phyloP scores from a whole-genome alignment of 2,329 filamentous ascomycete species.

The Herpotrichia juniperi region DNA sequence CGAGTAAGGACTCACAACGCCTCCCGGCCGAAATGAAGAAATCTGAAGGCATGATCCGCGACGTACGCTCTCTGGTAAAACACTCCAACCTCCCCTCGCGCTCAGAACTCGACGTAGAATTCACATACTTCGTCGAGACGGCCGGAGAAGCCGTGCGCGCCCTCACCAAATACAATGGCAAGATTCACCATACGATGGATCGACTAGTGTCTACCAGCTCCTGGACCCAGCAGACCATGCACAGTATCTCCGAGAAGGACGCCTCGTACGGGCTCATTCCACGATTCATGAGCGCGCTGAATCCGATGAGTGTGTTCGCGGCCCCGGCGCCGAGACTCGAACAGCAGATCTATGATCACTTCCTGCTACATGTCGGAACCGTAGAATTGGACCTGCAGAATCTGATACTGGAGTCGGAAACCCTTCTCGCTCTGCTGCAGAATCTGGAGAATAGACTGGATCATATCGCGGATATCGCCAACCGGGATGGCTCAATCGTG shows the following conservation, averaged over 20 bases:
- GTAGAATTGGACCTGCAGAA: constrained; percentile 72
- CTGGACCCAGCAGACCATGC: constrained; percentile 74
- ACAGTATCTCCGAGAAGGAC: constrained; percentile 60
- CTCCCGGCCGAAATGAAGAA: constrained; percentile 81
- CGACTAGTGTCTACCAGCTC: constrained; percentile 75
- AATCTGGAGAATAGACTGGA: constrained; percentile 73
- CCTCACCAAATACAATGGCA: constrained; percentile 76
- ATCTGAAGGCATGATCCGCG: constrained; percentile 74
- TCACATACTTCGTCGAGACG: constrained; percentile 76
- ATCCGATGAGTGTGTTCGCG: constrained; percentile 64
- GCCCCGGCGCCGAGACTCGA: constrained; percentile 28
- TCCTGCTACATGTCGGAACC: constrained; percentile 72
- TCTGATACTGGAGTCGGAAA: constrained; percentile 74
- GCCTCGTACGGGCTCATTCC: constrained; percentile 46
- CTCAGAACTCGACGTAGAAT: constrained; percentile 75
- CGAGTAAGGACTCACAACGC: constrained; percentile 67
- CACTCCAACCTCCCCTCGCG: constrained; percentile 71
- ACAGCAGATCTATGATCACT: constrained; percentile 71
- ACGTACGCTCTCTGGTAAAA: constrained; percentile 73
- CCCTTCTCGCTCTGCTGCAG: constrained; percentile 68
- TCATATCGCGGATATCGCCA: constrained; percentile 71
- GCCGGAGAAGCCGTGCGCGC: constrained; percentile 69
- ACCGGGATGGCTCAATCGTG: constrained; percentile 66
- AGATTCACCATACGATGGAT: constrained; percentile 76
- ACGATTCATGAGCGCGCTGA: constrained; percentile 53